Percentiles rank a stretch among this genome's conserved stretches.
These are phyloP conservation scores for Catenaria anguillulae DNA, from an alignment of 371 early-diverging fungal genomes.

Conservation along the genomic window DNA sequence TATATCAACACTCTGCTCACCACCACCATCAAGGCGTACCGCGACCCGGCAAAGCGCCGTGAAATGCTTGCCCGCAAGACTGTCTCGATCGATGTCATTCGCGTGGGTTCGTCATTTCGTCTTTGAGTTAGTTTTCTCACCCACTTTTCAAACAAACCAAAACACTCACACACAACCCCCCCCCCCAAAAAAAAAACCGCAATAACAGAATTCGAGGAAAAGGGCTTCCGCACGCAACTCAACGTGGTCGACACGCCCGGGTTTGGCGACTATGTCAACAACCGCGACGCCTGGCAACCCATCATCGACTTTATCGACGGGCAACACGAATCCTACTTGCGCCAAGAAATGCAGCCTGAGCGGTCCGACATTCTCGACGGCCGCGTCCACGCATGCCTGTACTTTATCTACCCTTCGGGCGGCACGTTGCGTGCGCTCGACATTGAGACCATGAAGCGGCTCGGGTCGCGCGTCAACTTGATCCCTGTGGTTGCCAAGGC, in stretches of 20 bases:
- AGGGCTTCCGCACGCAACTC: constrained; percentile 82
- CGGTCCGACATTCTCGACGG: constrained; percentile 71
- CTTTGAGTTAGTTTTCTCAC: constrained; percentile 1
- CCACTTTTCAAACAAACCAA: background rate
- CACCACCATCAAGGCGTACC: constrained; percentile 69
- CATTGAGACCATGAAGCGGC: constrained; percentile 72
- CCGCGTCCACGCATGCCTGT: constrained; percentile 76
- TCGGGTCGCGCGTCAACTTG: constrained; percentile 69
- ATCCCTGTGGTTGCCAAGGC: constrained; percentile 91
- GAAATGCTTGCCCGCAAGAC: constrained; percentile 75
- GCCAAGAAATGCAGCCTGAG: constrained; percentile 60
- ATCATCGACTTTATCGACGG: constrained; percentile 90
- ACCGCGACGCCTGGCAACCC: constrained; percentile 85
- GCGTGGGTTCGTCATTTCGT: constrained; percentile 47
- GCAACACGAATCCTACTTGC: constrained; percentile 82
- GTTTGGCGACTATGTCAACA: constrained; percentile 83
- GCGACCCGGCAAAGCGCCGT: constrained; percentile 61
- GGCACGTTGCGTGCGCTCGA: constrained; percentile 69
- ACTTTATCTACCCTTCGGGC: constrained; percentile 81
- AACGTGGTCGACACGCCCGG: constrained; percentile 83
- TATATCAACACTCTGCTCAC: constrained; percentile 82
- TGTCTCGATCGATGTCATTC: constrained; percentile 84
- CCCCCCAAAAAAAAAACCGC: no score
- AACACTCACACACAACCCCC: background rate
- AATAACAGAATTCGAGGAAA: constrained; percentile 88